phyloP scores from a whole-genome alignment of 441 rosid genomes.

The Macaranga tanarius region DNA sequence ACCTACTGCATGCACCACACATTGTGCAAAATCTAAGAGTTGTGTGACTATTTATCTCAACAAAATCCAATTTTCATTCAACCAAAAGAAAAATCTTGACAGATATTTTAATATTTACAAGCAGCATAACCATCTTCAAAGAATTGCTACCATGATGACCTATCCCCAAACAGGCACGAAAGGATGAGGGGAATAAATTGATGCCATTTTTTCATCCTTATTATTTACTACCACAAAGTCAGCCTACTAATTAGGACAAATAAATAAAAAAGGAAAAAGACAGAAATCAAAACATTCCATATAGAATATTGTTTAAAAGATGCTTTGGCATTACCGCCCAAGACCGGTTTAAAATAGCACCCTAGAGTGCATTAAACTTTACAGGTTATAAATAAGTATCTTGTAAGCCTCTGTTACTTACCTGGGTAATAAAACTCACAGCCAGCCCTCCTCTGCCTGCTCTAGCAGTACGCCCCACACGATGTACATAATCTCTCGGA shows the following conservation, averaged over 20 bases:
- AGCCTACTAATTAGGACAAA: background rate
- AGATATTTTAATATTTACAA: too few species aligned
- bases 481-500: constrained; percentile 94
- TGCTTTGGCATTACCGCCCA: too few species aligned
- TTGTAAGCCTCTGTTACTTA: constrained; percentile 26
- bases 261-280: too few species aligned
- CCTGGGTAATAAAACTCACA: constrained; percentile 79
- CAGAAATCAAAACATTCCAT: background rate
- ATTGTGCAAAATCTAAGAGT: background rate
- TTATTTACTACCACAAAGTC: background rate
- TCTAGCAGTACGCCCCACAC: constrained; percentile 98
- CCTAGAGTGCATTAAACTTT: background rate
- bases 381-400: background rate
- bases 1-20: background rate
- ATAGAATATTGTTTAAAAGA: too few species aligned
- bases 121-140: background rate
- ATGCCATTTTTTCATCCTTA: background rate
- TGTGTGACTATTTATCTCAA: background rate
- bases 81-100: background rate
- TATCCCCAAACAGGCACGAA: background rate
- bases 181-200: background rate
- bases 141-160: background rate
- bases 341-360: background rate
- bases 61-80: background rate
- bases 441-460: constrained; percentile 96